Evolutionary conservation across 257 asterid species (phyloP).

Genomic region (Solanum paucissectum): DNA sequence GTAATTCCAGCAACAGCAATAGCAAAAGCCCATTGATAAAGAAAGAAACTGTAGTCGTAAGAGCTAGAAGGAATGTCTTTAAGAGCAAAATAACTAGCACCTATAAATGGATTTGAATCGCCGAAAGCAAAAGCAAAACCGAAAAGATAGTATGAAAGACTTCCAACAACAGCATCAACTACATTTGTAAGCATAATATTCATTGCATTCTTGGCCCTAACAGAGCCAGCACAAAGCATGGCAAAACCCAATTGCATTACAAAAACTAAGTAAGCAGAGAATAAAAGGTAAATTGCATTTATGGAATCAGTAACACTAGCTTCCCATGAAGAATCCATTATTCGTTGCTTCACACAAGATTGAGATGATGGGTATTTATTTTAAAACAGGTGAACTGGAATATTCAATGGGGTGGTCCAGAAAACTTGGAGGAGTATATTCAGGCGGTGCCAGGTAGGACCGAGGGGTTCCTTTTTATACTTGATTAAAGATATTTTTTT

Average conservation of each 20-base stretch:
- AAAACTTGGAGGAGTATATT: neutral
- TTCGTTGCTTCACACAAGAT: neutral
- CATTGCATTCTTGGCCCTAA: constrained; percentile 82
- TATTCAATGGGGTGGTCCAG: neutral
- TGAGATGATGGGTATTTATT: neutral
- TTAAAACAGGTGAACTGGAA: neutral
- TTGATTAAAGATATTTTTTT: neutral
- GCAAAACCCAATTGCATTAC: constrained; percentile 92
- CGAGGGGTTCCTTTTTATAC: neutral
- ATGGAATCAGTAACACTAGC: constrained; percentile 48
- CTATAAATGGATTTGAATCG: constrained; percentile 70
- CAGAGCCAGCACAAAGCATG: constrained; percentile 96
- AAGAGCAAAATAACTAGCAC: constrained; percentile 56
- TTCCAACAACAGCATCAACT: constrained; percentile 91
- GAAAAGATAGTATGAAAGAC: constrained; percentile 43
- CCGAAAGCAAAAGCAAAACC: constrained; percentile 54
- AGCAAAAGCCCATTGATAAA: constrained; percentile 91
- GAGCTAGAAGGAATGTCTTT: constrained; percentile 31
- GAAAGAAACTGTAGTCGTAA: constrained; percentile 47
- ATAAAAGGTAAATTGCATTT: constrained; percentile 67
- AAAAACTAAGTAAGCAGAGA: constrained; percentile 82
- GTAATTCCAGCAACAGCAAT: constrained; percentile 92
- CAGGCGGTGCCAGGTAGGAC: neutral
- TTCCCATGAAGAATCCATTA: constrained; percentile 57
- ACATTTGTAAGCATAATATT: constrained; percentile 93